phyloP scores from a whole-genome alignment of 352 stramenopile species.

The Aphanomyces stellatus region DNA sequence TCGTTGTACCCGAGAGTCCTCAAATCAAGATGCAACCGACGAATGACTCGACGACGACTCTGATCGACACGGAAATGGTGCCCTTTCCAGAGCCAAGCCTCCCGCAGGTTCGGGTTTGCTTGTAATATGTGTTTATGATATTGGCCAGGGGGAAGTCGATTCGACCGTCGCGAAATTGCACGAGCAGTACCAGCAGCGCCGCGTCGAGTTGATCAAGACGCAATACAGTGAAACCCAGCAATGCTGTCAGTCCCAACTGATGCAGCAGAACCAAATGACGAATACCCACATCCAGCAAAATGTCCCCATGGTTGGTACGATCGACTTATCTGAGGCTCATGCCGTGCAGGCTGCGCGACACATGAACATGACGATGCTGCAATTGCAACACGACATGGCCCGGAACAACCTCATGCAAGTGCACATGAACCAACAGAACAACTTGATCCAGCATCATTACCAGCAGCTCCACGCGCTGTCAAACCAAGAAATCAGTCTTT shows the following conservation, averaged over 20 bases:
- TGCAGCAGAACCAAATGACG: neutral
- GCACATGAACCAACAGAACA: conserved; percentile 8
- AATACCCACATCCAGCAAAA: neutral
- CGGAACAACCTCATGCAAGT: neutral
- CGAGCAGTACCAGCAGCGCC: neutral
- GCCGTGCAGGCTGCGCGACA: neutral
- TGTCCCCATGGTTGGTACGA: neutral
- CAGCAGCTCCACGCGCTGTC: neutral
- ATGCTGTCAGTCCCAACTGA: neutral
- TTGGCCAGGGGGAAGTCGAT: neutral
- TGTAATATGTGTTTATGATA: no score
- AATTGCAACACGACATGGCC: neutral
- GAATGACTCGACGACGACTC: neutral
- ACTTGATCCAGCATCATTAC: conserved; percentile 9
- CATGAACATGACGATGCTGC: neutral
- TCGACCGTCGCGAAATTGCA: neutral
- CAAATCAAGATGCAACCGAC: neutral
- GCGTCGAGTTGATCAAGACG: neutral
- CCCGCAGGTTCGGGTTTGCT: no score
- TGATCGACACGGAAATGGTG: neutral
- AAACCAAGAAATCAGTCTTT: conserved; percentile 10
- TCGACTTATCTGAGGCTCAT: neutral
- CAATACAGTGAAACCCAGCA: conserved; percentile 1
- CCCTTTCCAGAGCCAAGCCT: neutral
- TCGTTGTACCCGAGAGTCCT: neutral